Conservation (phyloP, 768 basidiomycete species). For the Mycena leptocephala region DNA sequence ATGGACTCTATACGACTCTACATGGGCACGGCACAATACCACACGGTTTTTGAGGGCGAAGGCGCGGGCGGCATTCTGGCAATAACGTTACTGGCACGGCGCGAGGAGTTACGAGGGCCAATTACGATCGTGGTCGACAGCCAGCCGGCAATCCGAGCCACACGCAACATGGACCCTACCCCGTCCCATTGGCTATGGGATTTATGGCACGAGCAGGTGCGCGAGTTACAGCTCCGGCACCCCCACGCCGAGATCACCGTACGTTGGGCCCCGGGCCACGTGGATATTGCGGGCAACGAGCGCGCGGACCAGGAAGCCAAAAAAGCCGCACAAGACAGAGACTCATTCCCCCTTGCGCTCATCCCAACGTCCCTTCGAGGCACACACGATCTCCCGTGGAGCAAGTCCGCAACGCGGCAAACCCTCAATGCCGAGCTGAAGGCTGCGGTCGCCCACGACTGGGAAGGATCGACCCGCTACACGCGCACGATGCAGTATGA, state of each 20-base stretch:
- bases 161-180: neutral
- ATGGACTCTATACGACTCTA: no score
- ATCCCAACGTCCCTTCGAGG: neutral
- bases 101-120: neutral
- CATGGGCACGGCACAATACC: no score
- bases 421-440: neutral
- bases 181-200: neutral
- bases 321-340: constrained; percentile 13
- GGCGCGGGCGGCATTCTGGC: no score
- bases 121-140: constrained; percentile 36
- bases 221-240: neutral
- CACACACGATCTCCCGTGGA: neutral
- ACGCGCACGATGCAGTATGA: constrained; percentile 12
- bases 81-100: no score
- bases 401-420: neutral
- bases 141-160: constrained; percentile 33
- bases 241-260: constrained; percentile 16
- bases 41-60: no score
- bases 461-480: constrained; percentile 8
- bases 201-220: neutral
- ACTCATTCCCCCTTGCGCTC: neutral
- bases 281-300: constrained; percentile 37
- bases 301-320: constrained; percentile 38
- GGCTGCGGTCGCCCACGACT: neutral
- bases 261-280: constrained; percentile 39